phyloP scores from a whole-genome alignment of 2,329 filamentous ascomycete genomes.

The Neodidymelliopsis sp. region DNA sequence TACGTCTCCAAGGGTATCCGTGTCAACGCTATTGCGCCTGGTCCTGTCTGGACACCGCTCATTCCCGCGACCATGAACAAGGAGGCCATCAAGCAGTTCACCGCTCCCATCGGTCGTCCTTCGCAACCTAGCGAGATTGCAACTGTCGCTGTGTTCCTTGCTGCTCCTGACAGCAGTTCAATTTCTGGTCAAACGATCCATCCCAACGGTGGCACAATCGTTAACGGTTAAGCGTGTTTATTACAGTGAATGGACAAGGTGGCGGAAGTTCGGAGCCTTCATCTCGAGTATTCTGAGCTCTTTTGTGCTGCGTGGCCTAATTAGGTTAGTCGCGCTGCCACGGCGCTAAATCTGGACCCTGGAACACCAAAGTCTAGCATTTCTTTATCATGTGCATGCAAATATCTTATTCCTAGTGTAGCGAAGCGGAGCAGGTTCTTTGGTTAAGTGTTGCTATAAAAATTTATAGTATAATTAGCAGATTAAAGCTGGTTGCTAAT shows the following conservation, averaged over 20 bases:
- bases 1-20: slow-evolving; percentile 74
- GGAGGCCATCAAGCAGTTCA: slow-evolving; percentile 75
- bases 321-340: too few species aligned
- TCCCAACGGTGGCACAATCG: slow-evolving; percentile 57
- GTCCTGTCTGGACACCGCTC: slow-evolving; percentile 61
- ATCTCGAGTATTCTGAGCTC: too few species aligned
- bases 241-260: neutral
- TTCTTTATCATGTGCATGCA: too few species aligned
- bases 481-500: too few species aligned
- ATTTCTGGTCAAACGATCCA: slow-evolving; percentile 78
- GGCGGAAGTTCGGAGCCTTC: neutral
- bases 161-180: slow-evolving; percentile 74
- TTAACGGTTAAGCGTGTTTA: slow-evolving; percentile 36
- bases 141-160: slow-evolving; percentile 82
- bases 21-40: slow-evolving; percentile 79
- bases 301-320: too few species aligned
- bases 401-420: too few species aligned
- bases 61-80: slow-evolving; percentile 53
- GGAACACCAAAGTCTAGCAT: too few species aligned
- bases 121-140: slow-evolving; percentile 84
- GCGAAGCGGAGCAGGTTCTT: too few species aligned
- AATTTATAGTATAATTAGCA: too few species aligned
- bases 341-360: too few species aligned
- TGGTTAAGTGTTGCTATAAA: too few species aligned
- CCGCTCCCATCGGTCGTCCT: slow-evolving; percentile 76